phyloP scores from a whole-genome alignment of 495 filamentous ascomycete genomes.

The Aspergillus kassunensis region DNA sequence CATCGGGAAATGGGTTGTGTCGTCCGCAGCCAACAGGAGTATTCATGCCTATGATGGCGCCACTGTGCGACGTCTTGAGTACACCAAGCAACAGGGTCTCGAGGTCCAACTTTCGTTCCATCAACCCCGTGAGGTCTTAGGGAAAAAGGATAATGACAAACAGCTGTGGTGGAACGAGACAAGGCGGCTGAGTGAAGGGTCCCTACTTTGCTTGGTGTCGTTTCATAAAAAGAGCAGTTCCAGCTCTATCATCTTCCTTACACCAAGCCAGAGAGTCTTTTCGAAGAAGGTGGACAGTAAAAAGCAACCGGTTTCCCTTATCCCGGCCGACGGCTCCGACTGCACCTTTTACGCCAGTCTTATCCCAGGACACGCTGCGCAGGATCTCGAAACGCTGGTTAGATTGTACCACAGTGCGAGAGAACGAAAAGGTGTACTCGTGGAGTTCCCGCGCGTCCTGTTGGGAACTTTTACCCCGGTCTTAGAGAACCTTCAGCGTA shows the following conservation, averaged over 20 bases:
- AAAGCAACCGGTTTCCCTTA: too few relatives aligned
- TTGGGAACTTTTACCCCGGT: slow-evolving; percentile 63
- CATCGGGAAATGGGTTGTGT: background rate
- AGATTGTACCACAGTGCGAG: background rate
- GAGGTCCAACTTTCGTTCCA: background rate
- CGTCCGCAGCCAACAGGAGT: slow-evolving; percentile 1
- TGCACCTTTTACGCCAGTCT: background rate
- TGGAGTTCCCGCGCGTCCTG: slow-evolving; percentile 69
- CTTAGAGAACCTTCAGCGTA: slow-evolving; percentile 58
- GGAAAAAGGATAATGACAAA: background rate
- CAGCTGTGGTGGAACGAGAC: background rate
- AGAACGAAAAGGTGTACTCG: slow-evolving; percentile 25
- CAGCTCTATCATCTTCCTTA: background rate
- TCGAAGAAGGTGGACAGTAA: background rate
- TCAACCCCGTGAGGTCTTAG: background rate
- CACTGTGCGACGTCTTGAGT: background rate
- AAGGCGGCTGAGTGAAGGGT: background rate
- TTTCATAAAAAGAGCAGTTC: background rate
- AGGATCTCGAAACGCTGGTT: background rate
- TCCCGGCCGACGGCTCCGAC: too few relatives aligned
- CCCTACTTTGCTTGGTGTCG: background rate
- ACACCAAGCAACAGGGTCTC: background rate
- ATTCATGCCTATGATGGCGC: background rate
- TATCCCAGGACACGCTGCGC: background rate
- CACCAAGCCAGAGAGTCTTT: background rate